Evolutionary conservation across 2,329 filamentous ascomycete species (phyloP).

Genomic region (Podosphaera fusca): DNA sequence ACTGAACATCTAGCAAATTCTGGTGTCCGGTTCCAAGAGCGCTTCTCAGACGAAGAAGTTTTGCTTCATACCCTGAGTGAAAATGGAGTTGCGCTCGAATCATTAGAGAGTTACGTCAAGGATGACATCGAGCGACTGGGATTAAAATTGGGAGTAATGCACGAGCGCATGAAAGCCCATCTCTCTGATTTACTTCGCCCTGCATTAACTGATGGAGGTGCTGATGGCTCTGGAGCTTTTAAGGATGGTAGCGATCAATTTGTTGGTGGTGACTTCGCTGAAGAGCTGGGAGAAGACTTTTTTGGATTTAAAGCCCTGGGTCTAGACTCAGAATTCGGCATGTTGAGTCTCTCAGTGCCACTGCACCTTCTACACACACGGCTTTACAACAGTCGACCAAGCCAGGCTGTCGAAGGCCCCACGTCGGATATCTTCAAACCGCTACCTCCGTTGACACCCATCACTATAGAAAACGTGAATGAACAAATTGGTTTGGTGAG

Average conservation of each 20-base stretch:
- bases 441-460: conserved; percentile 46
- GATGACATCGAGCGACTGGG: conserved; percentile 81
- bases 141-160: conserved; percentile 56
- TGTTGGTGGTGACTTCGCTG: conserved; percentile 85
- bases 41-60: conserved; percentile 66
- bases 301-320: conserved; percentile 95
- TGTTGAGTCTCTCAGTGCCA: conserved; percentile 73
- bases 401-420: conserved; percentile 33
- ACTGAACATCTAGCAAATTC: conserved; percentile 18
- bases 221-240: conserved; percentile 75
- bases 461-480: conserved; percentile 56
- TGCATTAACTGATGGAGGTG: conserved; percentile 56
- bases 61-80: conserved; percentile 68
- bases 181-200: conserved; percentile 83
- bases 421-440: conserved; percentile 33
- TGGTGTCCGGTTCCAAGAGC: conserved; percentile 29
- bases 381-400: conserved; percentile 65
- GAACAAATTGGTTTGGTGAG: conserved; percentile 70
- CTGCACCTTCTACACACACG: conserved; percentile 82
- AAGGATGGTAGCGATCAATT: conserved; percentile 96
- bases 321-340: conserved; percentile 71
- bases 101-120: conserved; percentile 65
- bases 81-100: conserved; percentile 60
- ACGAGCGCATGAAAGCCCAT: conserved; percentile 86
- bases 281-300: conserved; percentile 95